A percentile compares a stretch with the other conserved stretches of the same genome.
These are phyloP conservation scores for Avena eriantha DNA, from an alignment of 176 grass and related monocot genomes.

Conservation along the genomic window DNA sequence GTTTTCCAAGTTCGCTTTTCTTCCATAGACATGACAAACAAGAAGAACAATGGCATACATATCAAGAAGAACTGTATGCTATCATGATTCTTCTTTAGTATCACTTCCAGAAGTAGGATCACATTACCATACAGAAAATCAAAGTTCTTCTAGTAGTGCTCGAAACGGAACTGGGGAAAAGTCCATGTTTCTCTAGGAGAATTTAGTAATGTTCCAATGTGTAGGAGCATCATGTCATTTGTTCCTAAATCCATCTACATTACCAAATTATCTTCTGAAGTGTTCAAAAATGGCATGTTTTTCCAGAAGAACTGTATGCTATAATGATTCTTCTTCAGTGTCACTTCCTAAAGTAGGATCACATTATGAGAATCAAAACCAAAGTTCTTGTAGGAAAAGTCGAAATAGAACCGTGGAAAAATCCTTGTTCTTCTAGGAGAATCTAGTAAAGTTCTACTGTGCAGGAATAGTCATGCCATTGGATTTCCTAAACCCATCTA, in stretches of 20 bases:
- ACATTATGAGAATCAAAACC: not conserved
- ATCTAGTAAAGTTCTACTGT: not conserved
- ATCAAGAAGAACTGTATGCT: not conserved
- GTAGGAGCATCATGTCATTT: conserved; percentile 6
- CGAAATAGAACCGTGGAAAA: not conserved
- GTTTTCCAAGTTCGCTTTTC: not conserved
- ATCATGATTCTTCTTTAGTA: conserved; percentile 18
- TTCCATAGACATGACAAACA: not conserved
- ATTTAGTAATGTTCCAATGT: not conserved
- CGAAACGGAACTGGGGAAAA: not conserved
- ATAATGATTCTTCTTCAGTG: conserved; percentile 23
- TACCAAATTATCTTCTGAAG: not conserved
- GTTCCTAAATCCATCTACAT: conserved; percentile 21
- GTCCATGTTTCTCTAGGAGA: not conserved
- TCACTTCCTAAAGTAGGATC: not conserved
- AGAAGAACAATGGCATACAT: not conserved
- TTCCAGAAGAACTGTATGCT: not conserved
- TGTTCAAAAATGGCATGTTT: not conserved
- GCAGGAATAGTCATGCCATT: conserved; percentile 2
- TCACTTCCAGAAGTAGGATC: not conserved
- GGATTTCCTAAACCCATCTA: conserved; percentile 37
- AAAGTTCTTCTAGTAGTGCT: not conserved
- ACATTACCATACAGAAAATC: not conserved
- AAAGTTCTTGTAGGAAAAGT: not conserved
- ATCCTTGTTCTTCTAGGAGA: not conserved